Evolutionary conservation across 2,329 filamentous ascomycete species (phyloP).

Genomic region (Aspergillus melleus): DNA sequence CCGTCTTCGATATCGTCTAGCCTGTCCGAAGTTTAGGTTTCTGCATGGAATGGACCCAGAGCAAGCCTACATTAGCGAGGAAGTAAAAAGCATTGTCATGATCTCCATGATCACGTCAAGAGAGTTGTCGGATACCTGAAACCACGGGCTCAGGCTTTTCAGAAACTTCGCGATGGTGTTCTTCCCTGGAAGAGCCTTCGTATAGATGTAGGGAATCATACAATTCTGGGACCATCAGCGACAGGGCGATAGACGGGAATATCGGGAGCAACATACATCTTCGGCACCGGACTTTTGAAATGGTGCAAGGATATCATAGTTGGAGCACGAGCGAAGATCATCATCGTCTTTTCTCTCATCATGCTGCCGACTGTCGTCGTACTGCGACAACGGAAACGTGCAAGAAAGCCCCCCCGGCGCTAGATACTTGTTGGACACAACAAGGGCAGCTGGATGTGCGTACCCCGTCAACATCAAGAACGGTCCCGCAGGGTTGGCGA

Average conservation of each 20-base stretch:
- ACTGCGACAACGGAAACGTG: too few species aligned
- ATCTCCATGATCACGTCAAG: background rate
- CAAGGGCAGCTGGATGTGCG: background rate
- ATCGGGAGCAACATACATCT: background rate
- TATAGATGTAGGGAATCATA: slow-evolving; percentile 8
- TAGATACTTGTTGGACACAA: background rate
- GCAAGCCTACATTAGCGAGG: slow-evolving; percentile 3
- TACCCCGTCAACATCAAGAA: background rate
- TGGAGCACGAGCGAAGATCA: background rate
- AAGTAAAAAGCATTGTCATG: slow-evolving; percentile 5
- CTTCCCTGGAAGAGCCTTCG: slow-evolving; percentile 8
- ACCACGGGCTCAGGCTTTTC: slow-evolving; percentile 5
- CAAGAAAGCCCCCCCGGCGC: too few species aligned
- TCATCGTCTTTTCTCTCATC: background rate
- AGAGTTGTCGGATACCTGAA: background rate
- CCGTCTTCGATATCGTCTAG: slow-evolving; percentile 50
- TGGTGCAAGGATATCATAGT: background rate
- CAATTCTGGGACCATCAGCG: background rate
- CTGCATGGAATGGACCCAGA: background rate
- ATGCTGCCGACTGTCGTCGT: background rate
- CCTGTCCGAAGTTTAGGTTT: slow-evolving; percentile 6
- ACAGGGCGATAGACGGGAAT: background rate
- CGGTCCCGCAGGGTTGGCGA: background rate
- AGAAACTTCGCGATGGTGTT: slow-evolving; percentile 8
- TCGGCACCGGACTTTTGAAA: background rate